Percentiles rank a stretch among this genome's conserved stretches.
phyloP scores from a whole-genome alignment of 352 stramenopile genomes.

The Pythium sp. region DNA sequence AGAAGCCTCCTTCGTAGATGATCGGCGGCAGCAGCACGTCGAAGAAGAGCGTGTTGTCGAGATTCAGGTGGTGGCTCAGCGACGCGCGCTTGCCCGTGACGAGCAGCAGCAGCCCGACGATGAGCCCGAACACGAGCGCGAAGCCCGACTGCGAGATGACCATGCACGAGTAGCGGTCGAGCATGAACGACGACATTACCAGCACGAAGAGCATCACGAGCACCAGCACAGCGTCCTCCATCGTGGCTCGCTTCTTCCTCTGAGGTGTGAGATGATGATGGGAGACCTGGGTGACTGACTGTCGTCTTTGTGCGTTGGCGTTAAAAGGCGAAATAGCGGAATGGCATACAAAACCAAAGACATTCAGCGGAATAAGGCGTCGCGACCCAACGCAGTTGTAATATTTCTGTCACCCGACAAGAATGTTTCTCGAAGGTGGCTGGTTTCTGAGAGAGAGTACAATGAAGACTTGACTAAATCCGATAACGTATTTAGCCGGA shows the following conservation, averaged over 20 bases:
- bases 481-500: not conserved
- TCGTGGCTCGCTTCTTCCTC: slow-evolving; percentile 20
- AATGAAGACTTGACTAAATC: not conserved
- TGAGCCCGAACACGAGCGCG: slow-evolving; percentile 76
- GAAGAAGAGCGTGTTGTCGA: slow-evolving; percentile 88
- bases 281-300: not conserved
- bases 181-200: slow-evolving; percentile 86
- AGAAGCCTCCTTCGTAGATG: slow-evolving; percentile 87
- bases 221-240: slow-evolving; percentile 83
- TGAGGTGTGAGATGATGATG: not conserved
- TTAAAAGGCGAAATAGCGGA: not conserved
- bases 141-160: slow-evolving; percentile 86
- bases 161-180: slow-evolving; percentile 83
- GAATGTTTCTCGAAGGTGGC: not conserved
- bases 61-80: slow-evolving; percentile 76
- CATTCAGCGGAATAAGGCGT: not conserved
- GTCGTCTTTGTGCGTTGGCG: not conserved
- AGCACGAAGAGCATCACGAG: slow-evolving; percentile 86
- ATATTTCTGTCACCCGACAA: not conserved
- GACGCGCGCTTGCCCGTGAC: slow-evolving; percentile 57
- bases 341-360: not conserved
- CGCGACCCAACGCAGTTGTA: not conserved
- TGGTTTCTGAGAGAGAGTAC: not conserved
- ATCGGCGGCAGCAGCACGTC: slow-evolving; percentile 83
- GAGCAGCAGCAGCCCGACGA: slow-evolving; percentile 69